Conservation (phyloP, 345 rosid genomes). For the Bruguiera parviflora region DNA sequence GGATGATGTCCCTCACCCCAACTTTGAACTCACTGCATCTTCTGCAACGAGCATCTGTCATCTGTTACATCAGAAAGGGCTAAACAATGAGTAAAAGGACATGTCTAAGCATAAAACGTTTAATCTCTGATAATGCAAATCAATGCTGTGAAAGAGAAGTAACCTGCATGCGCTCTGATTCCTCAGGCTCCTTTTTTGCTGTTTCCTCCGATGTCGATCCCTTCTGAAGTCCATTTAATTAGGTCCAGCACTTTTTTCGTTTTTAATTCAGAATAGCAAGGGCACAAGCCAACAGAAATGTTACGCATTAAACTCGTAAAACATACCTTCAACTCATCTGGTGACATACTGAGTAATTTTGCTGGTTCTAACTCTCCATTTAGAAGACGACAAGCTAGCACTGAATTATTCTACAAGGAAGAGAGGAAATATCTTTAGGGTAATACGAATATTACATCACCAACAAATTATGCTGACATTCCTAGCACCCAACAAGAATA, state of each 20-base stretch:
- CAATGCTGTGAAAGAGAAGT: neutral
- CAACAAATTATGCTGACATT: constrained; percentile 1
- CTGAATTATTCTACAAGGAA: constrained; percentile 43
- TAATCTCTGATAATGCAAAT: neutral
- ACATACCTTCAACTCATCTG: constrained; percentile 77
- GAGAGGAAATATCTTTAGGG: neutral
- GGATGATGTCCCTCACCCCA: constrained; percentile 85
- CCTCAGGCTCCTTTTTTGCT: constrained; percentile 79
- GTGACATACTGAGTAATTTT: constrained; percentile 86
- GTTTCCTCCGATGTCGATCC: constrained; percentile 90
- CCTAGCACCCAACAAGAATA: neutral
- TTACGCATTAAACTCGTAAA: neutral
- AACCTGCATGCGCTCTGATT: constrained; percentile 78
- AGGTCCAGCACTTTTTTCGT: neutral
- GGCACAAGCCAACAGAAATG: neutral
- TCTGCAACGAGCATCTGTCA: constrained; percentile 79
- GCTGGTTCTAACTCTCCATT: constrained; percentile 77
- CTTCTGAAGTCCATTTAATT: constrained; percentile 46
- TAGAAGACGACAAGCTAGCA: constrained; percentile 69
- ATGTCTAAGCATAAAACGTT: neutral
- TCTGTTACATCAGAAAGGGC: constrained; percentile 31
- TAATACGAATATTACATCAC: neutral
- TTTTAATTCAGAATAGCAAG: neutral
- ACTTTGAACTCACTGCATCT: constrained; percentile 75
- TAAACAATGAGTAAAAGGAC: constrained; percentile 2